These are phyloP conservation scores for Hippophae rhamnoides DNA, from an alignment of 306 rosid species.

Conservation along the genomic window DNA sequence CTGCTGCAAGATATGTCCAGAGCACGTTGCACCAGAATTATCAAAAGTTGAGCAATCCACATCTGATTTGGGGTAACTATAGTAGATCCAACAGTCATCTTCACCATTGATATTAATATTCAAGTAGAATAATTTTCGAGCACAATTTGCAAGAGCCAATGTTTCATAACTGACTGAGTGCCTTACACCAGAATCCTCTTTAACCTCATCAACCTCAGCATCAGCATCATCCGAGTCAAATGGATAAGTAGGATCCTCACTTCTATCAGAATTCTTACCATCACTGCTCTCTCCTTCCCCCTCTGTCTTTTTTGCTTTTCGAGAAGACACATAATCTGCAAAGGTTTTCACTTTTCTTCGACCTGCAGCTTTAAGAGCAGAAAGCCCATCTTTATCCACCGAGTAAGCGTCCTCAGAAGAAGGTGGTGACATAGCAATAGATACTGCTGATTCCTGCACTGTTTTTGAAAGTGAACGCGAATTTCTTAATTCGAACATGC, in stretches of 20 bases:
- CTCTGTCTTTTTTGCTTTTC: constrained; percentile 17
- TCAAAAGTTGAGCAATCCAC: constrained; percentile 7
- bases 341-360: constrained; percentile 28
- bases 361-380: constrained; percentile 20
- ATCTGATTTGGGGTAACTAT: constrained; percentile 12
- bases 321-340: constrained; percentile 20
- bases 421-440: constrained; percentile 14
- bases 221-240: constrained; percentile 17
- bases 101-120: background rate
- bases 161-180: constrained; percentile 23
- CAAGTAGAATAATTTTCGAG: constrained; percentile 12
- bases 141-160: constrained; percentile 24
- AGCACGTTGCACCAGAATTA: constrained; percentile 1
- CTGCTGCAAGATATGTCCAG: constrained; percentile 1
- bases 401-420: constrained; percentile 6
- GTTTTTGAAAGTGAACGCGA: constrained; percentile 7
- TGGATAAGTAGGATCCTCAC: constrained; percentile 18
- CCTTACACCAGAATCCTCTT: constrained; percentile 5
- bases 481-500: constrained; percentile 17
- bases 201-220: constrained; percentile 2
- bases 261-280: constrained; percentile 6
- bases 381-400: constrained; percentile 19
- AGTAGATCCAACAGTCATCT: constrained; percentile 24
- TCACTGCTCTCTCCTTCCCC: constrained; percentile 17
- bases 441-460: constrained; percentile 13